Conservation (phyloP, 179 eudicot species). For the Silene vulgaris region DNA sequence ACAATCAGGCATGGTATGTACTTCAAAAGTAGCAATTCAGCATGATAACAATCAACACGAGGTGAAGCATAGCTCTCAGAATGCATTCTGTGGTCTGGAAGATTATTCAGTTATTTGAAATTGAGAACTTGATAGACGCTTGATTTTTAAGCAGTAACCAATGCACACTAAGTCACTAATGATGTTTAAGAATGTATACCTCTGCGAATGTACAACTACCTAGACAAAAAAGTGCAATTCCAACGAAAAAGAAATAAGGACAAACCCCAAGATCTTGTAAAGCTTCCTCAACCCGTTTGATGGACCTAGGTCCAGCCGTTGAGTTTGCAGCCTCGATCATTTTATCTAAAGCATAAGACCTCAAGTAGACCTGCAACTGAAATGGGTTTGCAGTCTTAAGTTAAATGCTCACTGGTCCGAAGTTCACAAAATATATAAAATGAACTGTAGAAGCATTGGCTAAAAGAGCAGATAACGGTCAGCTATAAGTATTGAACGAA, state of each 20-base stretch:
- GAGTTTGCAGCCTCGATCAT: conserved; percentile 98
- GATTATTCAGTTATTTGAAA: background rate
- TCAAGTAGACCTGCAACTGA: conserved; percentile 85
- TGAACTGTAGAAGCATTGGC: background rate
- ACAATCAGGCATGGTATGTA: background rate
- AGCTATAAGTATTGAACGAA: background rate
- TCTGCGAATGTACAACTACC: background rate
- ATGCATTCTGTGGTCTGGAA: background rate
- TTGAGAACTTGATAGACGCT: conserved; percentile 3
- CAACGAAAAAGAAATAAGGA: conserved; percentile 17
- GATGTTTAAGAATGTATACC: background rate
- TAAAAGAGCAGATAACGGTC: background rate
- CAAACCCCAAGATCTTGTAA: conserved; percentile 98
- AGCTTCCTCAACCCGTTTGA: conserved; percentile 91
- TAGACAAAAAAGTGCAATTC: conserved; percentile 10
- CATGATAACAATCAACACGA: background rate
- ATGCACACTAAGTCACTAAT: background rate
- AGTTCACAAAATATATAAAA: background rate
- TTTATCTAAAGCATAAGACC: conserved; percentile 91
- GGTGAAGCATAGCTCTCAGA: background rate
- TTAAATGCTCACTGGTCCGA: background rate
- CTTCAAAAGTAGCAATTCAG: background rate
- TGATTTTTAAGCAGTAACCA: background rate
- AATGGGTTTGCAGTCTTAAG: conserved; percentile 20
- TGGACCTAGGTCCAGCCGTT: conserved; percentile 88